A percentile compares a stretch with the other conserved stretches of the same genome.
Conservation (phyloP, 1,284 basidiomycete species). For the Rhizoctonia solani region DNA sequence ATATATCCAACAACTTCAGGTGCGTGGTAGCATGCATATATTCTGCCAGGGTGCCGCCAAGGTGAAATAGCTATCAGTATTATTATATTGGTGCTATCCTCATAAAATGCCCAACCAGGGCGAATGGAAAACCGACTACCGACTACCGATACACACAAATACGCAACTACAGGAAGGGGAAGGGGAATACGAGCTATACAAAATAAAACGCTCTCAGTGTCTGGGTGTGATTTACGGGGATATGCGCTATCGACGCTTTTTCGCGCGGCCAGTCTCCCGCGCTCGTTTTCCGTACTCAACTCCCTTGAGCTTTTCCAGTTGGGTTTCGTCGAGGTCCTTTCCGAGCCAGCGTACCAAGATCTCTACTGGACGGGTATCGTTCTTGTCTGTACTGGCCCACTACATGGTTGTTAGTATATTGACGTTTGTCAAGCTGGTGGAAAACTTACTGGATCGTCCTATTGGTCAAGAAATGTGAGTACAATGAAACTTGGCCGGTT, state of each 20-base stretch:
- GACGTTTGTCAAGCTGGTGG: not conserved
- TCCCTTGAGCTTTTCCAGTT: slow-evolving; percentile 36
- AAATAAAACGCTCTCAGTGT: not conserved
- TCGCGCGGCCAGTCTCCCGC: slow-evolving; percentile 4
- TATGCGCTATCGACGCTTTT: slow-evolving; percentile 1
- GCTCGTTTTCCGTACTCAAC: slow-evolving; percentile 36
- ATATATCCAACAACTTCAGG: too few relatives aligned
- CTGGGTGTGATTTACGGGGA: not conserved
- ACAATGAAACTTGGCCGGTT: not conserved
- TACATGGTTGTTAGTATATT: not conserved
- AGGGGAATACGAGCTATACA: not conserved
- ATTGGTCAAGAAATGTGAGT: not conserved
- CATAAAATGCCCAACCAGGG: not conserved
- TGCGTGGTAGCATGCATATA: too few relatives aligned
- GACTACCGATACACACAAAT: slow-evolving; percentile 31
- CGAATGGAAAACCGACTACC: slow-evolving; percentile 3
- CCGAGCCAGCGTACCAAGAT: slow-evolving; percentile 37
- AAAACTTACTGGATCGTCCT: slow-evolving; percentile 19
- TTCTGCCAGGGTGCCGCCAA: too few relatives aligned
- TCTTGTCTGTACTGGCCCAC: slow-evolving; percentile 21
- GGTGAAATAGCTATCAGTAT: too few relatives aligned
- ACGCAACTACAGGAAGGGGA: slow-evolving; percentile 11
- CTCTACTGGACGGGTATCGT: slow-evolving; percentile 25
- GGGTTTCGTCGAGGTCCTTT: slow-evolving; percentile 34
- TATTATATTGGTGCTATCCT: not conserved